Base-by-base conservation (phyloP, 1,139 yeast genomes). In the Nakaseomyces sp. region DNA sequence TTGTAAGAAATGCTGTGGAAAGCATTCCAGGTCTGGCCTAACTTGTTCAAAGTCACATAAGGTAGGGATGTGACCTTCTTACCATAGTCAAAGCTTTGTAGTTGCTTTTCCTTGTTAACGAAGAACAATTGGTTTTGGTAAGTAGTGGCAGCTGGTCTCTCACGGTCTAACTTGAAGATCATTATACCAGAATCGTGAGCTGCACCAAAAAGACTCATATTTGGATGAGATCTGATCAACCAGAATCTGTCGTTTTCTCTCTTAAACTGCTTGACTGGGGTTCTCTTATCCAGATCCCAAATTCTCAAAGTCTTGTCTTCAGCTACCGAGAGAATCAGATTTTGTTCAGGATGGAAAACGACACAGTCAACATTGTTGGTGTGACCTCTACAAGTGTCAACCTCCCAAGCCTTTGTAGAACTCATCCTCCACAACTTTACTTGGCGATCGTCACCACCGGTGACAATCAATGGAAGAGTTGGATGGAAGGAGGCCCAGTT, bases 401-500 rank as follows among this genome's bases (percentile, higher is more conserved):
- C 94, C 66, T 93, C 98, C 97, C 98, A 93, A 26, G 98, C 98
- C 67, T 89, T 88, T 31, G 95, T 82, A 57, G 93, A 96, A 59
- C 89, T 82, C 96, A 89, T 88, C 67, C 98, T 78, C 98, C 98
- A 93, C 54, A 93, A 73, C 67, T 91, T 91, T 45, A 93, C 86
- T 52, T 91, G 80, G 54, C 98, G 77, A 64, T 93, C 98, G 64
- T 93, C 99, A 63, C 95, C 95, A 56, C 93, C 95, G 25, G 96
- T 87, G 12, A 89, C 95, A 63, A 93, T 88, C 58, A 91, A 74
- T 6, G 98, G 98, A 61, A 88, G 73, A 17, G 94, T 88, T 40
- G 98, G 98, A 63, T 93, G 99, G 78, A 93, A 93, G 24, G 95
- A 73, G 24, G 96, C 98, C 95, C 95, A 91, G 63, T 93, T 91